Evolutionary conservation across 23 red algal genomes (phyloP), one percentile per base, ranked within the genome.

Genomic region (Agarophyton chilense): DNA sequence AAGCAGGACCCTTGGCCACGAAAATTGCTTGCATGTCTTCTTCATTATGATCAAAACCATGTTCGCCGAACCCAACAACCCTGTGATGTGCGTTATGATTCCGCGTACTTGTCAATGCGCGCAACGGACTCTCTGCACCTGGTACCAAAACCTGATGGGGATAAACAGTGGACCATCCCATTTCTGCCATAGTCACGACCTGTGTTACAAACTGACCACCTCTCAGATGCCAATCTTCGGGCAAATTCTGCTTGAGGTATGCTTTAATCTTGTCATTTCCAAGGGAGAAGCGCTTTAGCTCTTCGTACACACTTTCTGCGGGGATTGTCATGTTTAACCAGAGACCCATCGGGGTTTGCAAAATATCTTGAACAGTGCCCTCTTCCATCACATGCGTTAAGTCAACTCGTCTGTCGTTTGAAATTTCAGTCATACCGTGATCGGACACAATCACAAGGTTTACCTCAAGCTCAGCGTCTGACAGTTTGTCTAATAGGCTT

Each of bases 1-100:
- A 95, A 11, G 84, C 76, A 8, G 92, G 92, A 12, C 92, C 92
- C 9, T 49, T 74, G 16, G 93, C 93, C 7, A 95, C 4, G 40
- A 95, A 95, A 12, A 92, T 79, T 13, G 87, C 93, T 41, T 82
- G 87, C 93, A 95, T 95, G 17, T 92, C 75, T 36, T 72, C 6
- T 49, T 92, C 76, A 40, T 53, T 70, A 47, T 95, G 92, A 52
- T 91, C 93, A 52, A 46, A 95, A 33, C 93, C 93, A 72, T 95
- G 93, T 16, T 60, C 44, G 14, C 92, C 92, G n/a, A 50, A 26
- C 26, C 11, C 6, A 14, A 14, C 13, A 28, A 58, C 0, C 0
- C 3, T 55, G 9, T 35, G 64, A 39, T 40, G 31, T 57, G 64
- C 14, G 4, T 49, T 41, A 77, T 76, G 42, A 68, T 72, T 77